Base-by-base conservation (phyloP, 1,139 yeast genomes). In the Oligophagozyma castellii region DNA sequence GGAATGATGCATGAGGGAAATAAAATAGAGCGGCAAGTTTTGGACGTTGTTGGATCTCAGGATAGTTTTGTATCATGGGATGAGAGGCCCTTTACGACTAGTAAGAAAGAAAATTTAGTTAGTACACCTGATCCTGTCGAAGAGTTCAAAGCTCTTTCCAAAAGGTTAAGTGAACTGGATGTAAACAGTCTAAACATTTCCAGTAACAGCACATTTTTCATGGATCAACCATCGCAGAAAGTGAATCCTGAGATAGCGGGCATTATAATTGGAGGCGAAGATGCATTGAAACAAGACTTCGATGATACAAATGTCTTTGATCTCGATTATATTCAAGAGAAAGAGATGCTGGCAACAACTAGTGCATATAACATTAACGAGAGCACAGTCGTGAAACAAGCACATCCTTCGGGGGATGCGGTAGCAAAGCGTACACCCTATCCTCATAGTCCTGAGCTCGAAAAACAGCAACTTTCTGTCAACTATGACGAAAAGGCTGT, bases 271-370 rank as follows among this genome's bases (percentile, higher is more conserved):
- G n/a, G n/a, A n/a, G n/a, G n/a, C n/a, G n/a, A n/a, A n/a, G n/a
- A n/a, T n/a, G 19, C 12, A 12, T 23, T 16, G 12, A 23, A 19
- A 4, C 24, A 26, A n/a, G 30, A 27, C 14, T 27, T 29, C 12
- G 37, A 28, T 20, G 36, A 36, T 11, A 21, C 24, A 7, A 45
- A 49, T 30, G 46, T 50, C 8, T 51, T 51, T 36, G 55, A 50
- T 32, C 54, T 55, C 2, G 54, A 48, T 30, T 50, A 40, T 27
- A 55, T 47, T 27, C 48, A 47, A 27, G 43, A 45, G 19, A 41
- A 44, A 14, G 16, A 19, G 20, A 10, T 31, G 10, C 16, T 19
- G n/a, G n/a, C n/a, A n/a, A n/a, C n/a, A n/a, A n/a, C n/a, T n/a
- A n/a, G n/a, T n/a, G n/a, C n/a, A n/a, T n/a, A n/a, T n/a, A n/a